These are phyloP conservation scores for Calycina herbarum DNA, from an alignment of 2,329 filamentous ascomycete genomes.

Conservation along the genomic window DNA sequence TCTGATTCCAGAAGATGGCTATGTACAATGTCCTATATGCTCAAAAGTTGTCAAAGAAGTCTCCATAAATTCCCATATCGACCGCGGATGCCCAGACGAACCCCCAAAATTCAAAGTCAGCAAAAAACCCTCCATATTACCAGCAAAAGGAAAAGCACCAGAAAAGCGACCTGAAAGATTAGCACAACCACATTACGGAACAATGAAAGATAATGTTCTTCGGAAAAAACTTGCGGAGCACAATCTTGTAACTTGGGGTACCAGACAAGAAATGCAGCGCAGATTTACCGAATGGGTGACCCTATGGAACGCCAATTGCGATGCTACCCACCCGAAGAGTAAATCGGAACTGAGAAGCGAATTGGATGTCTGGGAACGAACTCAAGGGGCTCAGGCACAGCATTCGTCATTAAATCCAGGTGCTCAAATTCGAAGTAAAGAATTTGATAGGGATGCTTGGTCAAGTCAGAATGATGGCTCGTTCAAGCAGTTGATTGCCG, in stretches of 20 bases:
- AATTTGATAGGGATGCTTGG: conserved; percentile 82
- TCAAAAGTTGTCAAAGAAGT: conserved; percentile 71
- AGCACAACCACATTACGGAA: conserved; percentile 79
- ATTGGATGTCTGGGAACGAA: conserved; percentile 82
- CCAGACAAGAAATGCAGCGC: conserved; percentile 68
- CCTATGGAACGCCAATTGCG: conserved; percentile 95
- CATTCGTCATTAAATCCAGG: conserved; percentile 42
- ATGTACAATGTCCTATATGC: conserved; percentile 85
- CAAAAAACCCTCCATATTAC: conserved; percentile 9
- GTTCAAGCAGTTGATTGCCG: conserved; percentile 78
- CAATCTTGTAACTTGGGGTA: conserved; percentile 71
- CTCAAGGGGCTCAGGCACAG: conserved; percentile 64
- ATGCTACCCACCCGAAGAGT: conserved; percentile 70
- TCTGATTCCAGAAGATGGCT: conserved; percentile 45
- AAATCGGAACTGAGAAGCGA: conserved; percentile 75
- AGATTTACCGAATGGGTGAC: conserved; percentile 94
- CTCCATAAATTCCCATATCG: conserved; percentile 78
- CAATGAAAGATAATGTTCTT: conserved; percentile 77
- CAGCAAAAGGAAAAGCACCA: conserved; percentile 10
- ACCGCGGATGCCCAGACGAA: conserved; percentile 45
- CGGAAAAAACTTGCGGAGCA: conserved; percentile 80
- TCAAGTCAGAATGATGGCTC: conserved; percentile 69
- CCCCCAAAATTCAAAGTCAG: conserved; percentile 9
- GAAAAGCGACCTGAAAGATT: conserved; percentile 43
- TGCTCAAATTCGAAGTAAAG: conserved; percentile 74